These are phyloP conservation scores for Aureobasidium sp. DNA, from an alignment of 2,329 filamentous ascomycete species.

Conservation along the genomic window DNA sequence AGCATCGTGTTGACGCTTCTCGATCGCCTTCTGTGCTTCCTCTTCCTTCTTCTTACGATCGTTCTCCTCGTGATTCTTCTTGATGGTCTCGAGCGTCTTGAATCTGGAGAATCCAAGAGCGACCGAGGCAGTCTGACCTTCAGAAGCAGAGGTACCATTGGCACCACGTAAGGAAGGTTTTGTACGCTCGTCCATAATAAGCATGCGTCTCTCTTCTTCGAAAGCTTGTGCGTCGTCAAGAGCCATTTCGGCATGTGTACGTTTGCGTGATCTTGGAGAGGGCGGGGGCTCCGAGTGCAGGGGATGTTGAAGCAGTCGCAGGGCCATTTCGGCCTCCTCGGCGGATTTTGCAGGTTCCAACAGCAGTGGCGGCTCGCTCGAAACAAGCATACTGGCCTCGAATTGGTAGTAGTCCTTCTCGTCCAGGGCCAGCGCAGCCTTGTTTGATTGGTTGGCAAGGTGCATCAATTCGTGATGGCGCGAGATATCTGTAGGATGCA, in stretches of 20 bases:
- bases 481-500: slow-evolving; percentile 74
- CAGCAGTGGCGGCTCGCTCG: slow-evolving; percentile 65
- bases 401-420: slow-evolving; percentile 62
- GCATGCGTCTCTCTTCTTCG: slow-evolving; percentile 84
- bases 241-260: slow-evolving; percentile 88
- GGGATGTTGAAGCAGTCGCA: slow-evolving; percentile 66
- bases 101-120: slow-evolving; percentile 86
- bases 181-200: slow-evolving; percentile 79
- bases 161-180: slow-evolving; percentile 49
- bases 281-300: slow-evolving; percentile 70
- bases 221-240: slow-evolving; percentile 89
- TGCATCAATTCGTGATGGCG: slow-evolving; percentile 67
- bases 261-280: slow-evolving; percentile 79
- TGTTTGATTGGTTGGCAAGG: slow-evolving; percentile 59
- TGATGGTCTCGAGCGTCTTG: slow-evolving; percentile 82
- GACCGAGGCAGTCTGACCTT: slow-evolving; percentile 62
- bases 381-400: slow-evolving; percentile 66
- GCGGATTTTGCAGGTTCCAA: slow-evolving; percentile 65
- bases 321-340: slow-evolving; percentile 60
- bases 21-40: slow-evolving; percentile 45
- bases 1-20: slow-evolving; percentile 30
- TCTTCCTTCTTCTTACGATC: slow-evolving; percentile 42
- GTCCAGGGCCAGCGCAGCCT: slow-evolving; percentile 53
- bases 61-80: slow-evolving; percentile 65
- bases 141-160: slow-evolving; percentile 57